Evolutionary conservation across 345 rosid genomes (phyloP).

Genomic region (Eucalyptus tenuipes): DNA sequence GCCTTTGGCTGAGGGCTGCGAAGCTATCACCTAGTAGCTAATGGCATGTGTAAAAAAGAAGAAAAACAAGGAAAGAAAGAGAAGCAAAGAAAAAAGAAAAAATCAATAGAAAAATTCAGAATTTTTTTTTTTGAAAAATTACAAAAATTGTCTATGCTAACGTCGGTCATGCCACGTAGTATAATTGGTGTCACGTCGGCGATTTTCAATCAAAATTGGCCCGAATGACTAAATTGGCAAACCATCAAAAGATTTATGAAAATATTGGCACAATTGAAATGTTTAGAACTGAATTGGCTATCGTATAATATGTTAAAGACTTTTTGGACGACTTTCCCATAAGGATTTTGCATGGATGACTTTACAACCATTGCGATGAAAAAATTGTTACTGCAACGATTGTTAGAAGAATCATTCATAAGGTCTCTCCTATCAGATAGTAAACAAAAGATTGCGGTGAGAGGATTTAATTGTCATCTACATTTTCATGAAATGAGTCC

Average conservation of each 20-base stretch:
- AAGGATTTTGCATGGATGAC: too few species aligned
- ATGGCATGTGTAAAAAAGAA: not conserved
- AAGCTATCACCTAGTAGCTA: not conserved
- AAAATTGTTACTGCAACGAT: not conserved
- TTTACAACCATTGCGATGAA: not conserved
- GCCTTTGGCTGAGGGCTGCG: not conserved
- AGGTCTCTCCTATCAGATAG: not conserved
- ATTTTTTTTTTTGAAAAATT: too few species aligned
- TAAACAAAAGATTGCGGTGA: not conserved
- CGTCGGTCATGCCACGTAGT: fast-evolving
- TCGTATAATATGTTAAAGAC: too few species aligned
- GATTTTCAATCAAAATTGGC: not conserved
- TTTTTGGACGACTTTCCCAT: too few species aligned
- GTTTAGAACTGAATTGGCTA: fast-evolving
- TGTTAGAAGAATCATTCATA: not conserved
- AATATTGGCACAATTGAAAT: not conserved
- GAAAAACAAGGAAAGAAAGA: not conserved
- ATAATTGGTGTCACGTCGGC: fast-evolving
- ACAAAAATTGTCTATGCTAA: not conserved
- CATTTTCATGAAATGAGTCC: not conserved
- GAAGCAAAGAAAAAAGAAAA: not conserved
- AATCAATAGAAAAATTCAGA: too few species aligned
- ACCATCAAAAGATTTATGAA: too few species aligned
- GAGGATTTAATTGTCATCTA: not conserved
- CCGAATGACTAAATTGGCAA: too few species aligned